Base-by-base conservation (phyloP, 805 yeast species). In the Priceomyces castillae region DNA sequence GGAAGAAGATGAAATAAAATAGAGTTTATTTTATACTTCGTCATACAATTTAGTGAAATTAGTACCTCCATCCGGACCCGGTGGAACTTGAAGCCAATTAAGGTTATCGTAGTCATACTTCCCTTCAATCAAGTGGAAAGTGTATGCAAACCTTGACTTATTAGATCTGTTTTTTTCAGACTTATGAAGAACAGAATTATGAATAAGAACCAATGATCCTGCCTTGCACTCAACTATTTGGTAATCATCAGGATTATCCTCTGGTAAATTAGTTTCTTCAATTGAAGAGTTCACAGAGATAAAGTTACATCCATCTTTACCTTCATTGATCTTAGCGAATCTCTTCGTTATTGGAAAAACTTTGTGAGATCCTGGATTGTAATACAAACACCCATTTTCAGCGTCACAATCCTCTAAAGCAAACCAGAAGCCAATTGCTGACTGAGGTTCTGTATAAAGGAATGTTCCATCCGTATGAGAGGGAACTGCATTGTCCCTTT, bases 71-170 rank as follows among this genome's bases (percentile, higher is more conserved):
- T 63, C 64, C 6, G 53, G 48, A 3, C 76, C 54, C 0, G 83
- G 77, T 2, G 94, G 94, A 3, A 85, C 80, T 56, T 86, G 95
- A 28, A 86, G 70, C 94, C 95, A 86, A 57, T 86, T 86, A 54
- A 70, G 60, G 17, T 65, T 64, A 57, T 86, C 94, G 54, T 84
- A 86, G 19, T 73, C 59, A 10, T 77, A 67, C 1, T 48, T 61
- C 2, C 92, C 92, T 41, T 86, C 94, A 44, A 86, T 83, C 35
- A 83, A 74, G 57, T 86, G 95, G 63, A 86, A 86, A 0, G 94
- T 84, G 61, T 85, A 86, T 0, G 90, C 94, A 55, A 71, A 84
- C 48, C 95, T 71, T 7, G 88, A 81, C 44, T 68, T 70, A 3
- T 51, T 50, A 10, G 86, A 78, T 1, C 54, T 39, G 56, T 86